Evolutionary conservation across 257 asterid genomes (phyloP), one percentile per base, ranked within the genome.

Genomic region (Plantago major): DNA sequence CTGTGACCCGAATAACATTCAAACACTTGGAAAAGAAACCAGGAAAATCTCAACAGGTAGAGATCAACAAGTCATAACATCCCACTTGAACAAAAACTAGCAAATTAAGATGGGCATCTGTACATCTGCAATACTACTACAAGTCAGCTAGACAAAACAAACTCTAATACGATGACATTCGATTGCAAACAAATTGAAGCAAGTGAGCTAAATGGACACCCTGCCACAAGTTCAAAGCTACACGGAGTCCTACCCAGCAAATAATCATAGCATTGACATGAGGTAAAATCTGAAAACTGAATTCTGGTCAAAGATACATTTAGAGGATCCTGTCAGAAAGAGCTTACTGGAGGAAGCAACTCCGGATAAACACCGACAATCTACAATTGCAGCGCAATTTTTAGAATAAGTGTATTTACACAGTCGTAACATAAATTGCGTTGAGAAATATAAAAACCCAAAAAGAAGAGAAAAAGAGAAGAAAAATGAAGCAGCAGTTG

Each of bases 341-440:
- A 26, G 47, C n/a, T 14, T 5, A 30, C 17, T 17, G 37, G 15
- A 10, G 14, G 73, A 14, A 48, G 46, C 22, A 67, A 28, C 63
- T 55, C 73, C 16, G 54, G 22, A 65, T 58, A 71, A 69, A 59
- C 79, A 69, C 54, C 77, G 67, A 61, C 71, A 76, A 65, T 62
- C 80, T 69, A 75, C 67, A 69, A 65, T 72, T 65, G 74, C 74
- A 69, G 61, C 44, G 63, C 92, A 71, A 79, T 74, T 74, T 74
- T 77, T 79, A 58, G 77, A 64, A 67, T 42, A 63, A 74, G 90
- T 78, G 84, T 70, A 83, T 80, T 70, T 85, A 80, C 82, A 81
- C 75, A 65, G 86, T 81, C 79, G 56, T 68, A 75, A 74, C 54
- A 67, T 64, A 74, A 76, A 73, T 66, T 70, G 75, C 72, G 22